Base-by-base conservation (phyloP, 2,329 filamentous ascomycete genomes). In the Phaeosphaeria sp. region DNA sequence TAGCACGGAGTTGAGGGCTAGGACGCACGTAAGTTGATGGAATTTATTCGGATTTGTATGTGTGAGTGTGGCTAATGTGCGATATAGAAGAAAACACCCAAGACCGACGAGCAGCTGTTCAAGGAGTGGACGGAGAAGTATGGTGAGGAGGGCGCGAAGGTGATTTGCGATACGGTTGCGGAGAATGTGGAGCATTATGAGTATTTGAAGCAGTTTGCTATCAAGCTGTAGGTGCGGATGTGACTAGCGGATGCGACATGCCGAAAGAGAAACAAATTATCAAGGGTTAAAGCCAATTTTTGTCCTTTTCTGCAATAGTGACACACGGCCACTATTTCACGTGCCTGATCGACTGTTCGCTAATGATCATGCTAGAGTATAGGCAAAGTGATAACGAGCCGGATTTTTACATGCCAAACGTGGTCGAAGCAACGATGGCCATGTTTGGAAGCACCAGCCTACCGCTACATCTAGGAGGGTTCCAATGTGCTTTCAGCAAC, bases 181-280 rank as follows among this genome's bases (percentile, higher is more conserved):
- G 88, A 85, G 53, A 93, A 92, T 69, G 80, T 91, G 48, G 81
- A 83, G 50, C 84, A 92, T 73, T 95, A 95, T 75, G 90, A 94
- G 77, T 92, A 93, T 74, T 79, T 95, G 77, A 93, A 91, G 84
- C 84, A 87, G 69, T 95, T 92, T 78, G 88, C 88, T 59, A 82
- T 92, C 71, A 85, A 86, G 76, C 53, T 73, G 7, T 69, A 65
- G 61, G 55, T 15, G 5, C 6, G 15, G 21, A 3, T 3, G 5
- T 8, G 43, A 3, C 43, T 7, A 24, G 9, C 25, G 11, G 11
- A 11, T 11, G 11, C 25, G 25, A 30, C 25, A n/a, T n/a, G n/a
- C n/a, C n/a, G n/a, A n/a, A n/a, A n/a, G n/a, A n/a, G n/a, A n/a
- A n/a, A n/a, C n/a, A n/a, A n/a, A n/a, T n/a, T n/a, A n/a, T n/a